Evolutionary conservation across 75 land plant species (phyloP), one percentile per base, ranked within the genome.

Genomic region (Selaginella tamariscina): DNA sequence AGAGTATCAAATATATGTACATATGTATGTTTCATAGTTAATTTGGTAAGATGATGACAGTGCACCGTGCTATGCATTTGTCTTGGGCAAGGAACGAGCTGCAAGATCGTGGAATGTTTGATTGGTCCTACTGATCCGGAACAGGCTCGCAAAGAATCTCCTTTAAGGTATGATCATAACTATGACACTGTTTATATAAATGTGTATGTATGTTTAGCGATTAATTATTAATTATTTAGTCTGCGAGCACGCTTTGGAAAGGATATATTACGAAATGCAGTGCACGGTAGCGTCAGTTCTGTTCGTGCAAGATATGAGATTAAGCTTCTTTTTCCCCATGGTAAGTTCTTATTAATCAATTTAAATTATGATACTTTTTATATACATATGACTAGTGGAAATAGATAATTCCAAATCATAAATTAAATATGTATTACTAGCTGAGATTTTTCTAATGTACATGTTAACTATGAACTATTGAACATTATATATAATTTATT

Each of bases 131-230:
- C 59, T 32, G 79, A 77, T 69, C 70, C 79, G 21, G 69, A 72
- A 22, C 55, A 68, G 29, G 79, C 79, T 27, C 71, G 71, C 23
- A 67, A 29, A 54, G 75, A 72, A 54, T 70, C 75, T 33, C 79
- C 79, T 63, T 55, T 55, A 73, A 77, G 77, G 79, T 77, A 5
- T 39, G n/a, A n/a, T n/a, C n/a, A n/a, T n/a, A n/a, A n/a, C n/a
- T n/a, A n/a, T n/a, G n/a, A n/a, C n/a, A 5, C 49, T 39, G 11
- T 39, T 15, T 5, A 5, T 39, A 5, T 39, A 5, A 39, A 39
- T 39, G 5, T 39, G 11, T 15, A 5, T 5, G 49, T 5, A 39
- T 39, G 49, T 39, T 39, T 39, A 5, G 49, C 5, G 11, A 39
- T 15, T 5, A 39, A 15, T n/a, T 27, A 8, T 59, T 59, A 2